Evolutionary conservation across 345 rosid species (phyloP).

Genomic region (Syzygium grande): DNA sequence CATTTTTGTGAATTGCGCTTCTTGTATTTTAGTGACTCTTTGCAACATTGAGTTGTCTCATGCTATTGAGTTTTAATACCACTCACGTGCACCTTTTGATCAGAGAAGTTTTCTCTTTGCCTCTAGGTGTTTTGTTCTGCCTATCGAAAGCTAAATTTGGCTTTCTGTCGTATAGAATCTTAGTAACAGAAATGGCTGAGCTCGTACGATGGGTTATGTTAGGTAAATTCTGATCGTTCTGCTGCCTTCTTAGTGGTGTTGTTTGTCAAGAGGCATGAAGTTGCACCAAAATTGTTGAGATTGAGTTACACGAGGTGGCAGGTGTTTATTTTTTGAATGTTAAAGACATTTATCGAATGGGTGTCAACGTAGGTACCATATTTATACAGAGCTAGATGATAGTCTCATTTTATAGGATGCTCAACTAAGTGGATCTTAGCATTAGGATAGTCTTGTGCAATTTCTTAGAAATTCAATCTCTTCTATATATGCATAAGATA

Average conservation of each 20-base stretch:
- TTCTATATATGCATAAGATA: not conserved
- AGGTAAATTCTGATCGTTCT: not conserved
- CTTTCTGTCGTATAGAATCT: not conserved
- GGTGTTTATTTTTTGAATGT: not conserved
- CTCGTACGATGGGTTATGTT: not conserved
- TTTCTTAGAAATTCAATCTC: not conserved
- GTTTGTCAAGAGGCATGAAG: not conserved
- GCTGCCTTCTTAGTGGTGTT: not conserved
- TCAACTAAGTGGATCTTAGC: not conserved
- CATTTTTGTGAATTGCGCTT: not conserved
- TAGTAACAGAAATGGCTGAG: not conserved
- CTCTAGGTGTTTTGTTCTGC: not conserved
- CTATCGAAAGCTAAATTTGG: not conserved
- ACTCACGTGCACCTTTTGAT: not conserved
- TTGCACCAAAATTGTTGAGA: not conserved
- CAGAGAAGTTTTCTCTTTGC: not conserved
- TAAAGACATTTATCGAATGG: not conserved
- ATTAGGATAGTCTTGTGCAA: not conserved
- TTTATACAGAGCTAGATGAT: not conserved
- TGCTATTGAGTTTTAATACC: not conserved
- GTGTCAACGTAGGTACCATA: not conserved
- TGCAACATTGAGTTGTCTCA: not conserved
- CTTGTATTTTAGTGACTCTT: not conserved
- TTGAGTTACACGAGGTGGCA: not conserved
- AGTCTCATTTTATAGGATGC: not conserved